Conservation (phyloP, 495 filamentous ascomycete species). For the Aspergillus diversus region DNA sequence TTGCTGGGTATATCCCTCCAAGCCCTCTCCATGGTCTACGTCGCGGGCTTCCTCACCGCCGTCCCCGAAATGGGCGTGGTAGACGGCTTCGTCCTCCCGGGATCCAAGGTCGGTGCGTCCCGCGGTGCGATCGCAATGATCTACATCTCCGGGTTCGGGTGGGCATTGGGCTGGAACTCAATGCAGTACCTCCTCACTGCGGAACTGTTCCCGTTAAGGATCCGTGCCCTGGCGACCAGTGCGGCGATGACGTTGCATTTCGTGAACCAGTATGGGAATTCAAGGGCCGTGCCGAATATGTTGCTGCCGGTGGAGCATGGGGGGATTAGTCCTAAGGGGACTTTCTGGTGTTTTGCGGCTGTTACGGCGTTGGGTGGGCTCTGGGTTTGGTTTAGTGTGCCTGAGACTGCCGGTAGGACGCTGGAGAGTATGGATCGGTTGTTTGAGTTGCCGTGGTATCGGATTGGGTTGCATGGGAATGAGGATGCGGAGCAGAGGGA, state of each 20-base stretch:
- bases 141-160: conserved; percentile 66
- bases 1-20: conserved; percentile 66
- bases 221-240: conserved; percentile 48
- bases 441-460: conserved; percentile 68
- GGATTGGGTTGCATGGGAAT: conserved; percentile 64
- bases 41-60: conserved; percentile 65
- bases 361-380: conserved; percentile 60
- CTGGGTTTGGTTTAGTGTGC: conserved; percentile 61
- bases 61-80: conserved; percentile 50
- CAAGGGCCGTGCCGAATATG: conserved; percentile 60
- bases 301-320: conserved; percentile 47
- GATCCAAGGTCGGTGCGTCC: conserved; percentile 40
- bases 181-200: conserved; percentile 78
- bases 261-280: conserved; percentile 73
- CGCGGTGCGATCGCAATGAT: conserved; percentile 67
- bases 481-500: conserved; percentile 56
- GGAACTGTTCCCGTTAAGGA: conserved; percentile 70
- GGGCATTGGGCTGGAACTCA: conserved; percentile 75
- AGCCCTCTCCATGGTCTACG: conserved; percentile 67
- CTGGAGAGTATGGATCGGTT: conserved; percentile 65
- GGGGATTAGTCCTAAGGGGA: conserved; percentile 52
- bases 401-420: conserved; percentile 46
- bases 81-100: conserved; percentile 33
- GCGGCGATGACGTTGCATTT: conserved; percentile 64
- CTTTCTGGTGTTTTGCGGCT: conserved; percentile 71